Evolutionary conservation across 2,329 filamentous ascomycete genomes (phyloP).

Genomic region (Aureobasidium sp.): DNA sequence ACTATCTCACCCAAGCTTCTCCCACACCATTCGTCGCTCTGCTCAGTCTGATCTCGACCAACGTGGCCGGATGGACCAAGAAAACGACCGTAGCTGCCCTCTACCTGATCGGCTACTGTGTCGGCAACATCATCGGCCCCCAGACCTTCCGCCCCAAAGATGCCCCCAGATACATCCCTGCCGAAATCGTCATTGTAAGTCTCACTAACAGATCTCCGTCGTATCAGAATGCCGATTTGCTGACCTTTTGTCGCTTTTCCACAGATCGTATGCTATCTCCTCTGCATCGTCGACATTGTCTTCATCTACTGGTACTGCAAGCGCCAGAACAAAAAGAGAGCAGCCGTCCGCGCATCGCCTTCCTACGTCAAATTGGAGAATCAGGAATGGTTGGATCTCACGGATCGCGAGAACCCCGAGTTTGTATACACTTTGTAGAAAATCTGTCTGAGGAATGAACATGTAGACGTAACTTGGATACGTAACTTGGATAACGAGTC

Average conservation of each 20-base stretch:
- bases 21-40: constrained; percentile 56
- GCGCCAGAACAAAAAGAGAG: constrained; percentile 52
- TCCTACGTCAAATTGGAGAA: constrained; percentile 55
- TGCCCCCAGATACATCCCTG: constrained; percentile 51
- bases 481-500: no score
- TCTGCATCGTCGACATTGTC: constrained; percentile 45
- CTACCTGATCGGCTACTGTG: constrained; percentile 44
- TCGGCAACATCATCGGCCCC: constrained; percentile 49
- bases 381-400: constrained; percentile 55
- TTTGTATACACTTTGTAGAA: constrained; percentile 51
- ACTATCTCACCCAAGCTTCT: constrained; percentile 54
- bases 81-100: constrained; percentile 50
- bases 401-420: constrained; percentile 53
- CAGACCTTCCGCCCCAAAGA: constrained; percentile 50
- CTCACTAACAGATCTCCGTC: not conserved
- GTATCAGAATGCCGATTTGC: not conserved
- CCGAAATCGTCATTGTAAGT: constrained; percentile 45
- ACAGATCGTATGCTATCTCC: constrained; percentile 45
- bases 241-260: no score
- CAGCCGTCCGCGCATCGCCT: constrained; percentile 39
- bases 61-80: constrained; percentile 51
- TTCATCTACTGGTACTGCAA: constrained; percentile 57
- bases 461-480: no score
- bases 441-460: not conserved
- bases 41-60: constrained; percentile 53